phyloP scores from a whole-genome alignment of 2,329 filamentous ascomycete genomes.

The Xylariaceae sp. region DNA sequence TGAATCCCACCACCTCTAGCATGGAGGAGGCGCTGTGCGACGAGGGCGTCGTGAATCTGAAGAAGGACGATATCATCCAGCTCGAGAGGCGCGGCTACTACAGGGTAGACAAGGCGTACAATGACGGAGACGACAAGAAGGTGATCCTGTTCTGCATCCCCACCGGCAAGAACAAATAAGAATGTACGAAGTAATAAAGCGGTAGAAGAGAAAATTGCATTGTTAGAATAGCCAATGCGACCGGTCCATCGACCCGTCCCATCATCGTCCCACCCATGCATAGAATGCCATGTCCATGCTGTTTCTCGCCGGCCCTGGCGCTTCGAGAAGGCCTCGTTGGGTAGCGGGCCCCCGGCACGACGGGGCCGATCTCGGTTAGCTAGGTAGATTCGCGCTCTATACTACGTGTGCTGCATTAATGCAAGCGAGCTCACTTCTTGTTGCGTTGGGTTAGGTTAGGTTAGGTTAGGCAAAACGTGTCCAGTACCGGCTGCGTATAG shows the following conservation, averaged over 20 bases:
- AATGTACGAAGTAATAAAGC: slow-evolving; percentile 8
- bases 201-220: background rate
- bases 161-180: slow-evolving; percentile 51
- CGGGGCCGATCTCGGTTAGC: background rate
- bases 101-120: slow-evolving; percentile 67
- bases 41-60: slow-evolving; percentile 71
- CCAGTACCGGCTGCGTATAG: background rate
- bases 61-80: slow-evolving; percentile 89
- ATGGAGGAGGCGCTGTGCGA: slow-evolving; percentile 75
- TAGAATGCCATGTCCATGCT: background rate
- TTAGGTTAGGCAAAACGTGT: background rate
- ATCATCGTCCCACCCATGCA: background rate
- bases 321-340: background rate
- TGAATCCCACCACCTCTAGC: slow-evolving; percentile 72
- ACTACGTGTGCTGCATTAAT: background rate
- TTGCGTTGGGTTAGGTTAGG: background rate
- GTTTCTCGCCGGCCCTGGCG: background rate
- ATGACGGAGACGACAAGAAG: slow-evolving; percentile 50
- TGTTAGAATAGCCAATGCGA: background rate
- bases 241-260: background rate
- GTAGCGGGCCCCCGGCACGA: background rate
- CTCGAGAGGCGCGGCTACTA: slow-evolving; percentile 92
- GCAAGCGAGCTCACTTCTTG: background rate
- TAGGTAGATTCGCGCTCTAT: background rate
- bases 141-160: slow-evolving; percentile 56